Base-by-base conservation (phyloP, 495 filamentous ascomycete species). In the Xylaria sp. region DNA sequence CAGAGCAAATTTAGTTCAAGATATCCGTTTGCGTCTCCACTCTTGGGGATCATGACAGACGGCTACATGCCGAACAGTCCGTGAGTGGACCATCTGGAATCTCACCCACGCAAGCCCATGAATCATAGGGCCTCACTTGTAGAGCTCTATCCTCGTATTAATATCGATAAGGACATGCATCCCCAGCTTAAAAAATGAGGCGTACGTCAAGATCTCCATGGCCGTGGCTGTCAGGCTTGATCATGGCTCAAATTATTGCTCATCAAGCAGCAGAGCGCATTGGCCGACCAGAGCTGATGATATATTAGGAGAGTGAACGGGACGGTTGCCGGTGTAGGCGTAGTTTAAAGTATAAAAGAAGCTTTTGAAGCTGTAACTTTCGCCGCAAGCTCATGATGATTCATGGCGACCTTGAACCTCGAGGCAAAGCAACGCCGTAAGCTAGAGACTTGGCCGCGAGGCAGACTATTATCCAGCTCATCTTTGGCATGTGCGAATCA, bases 21-120 rank as follows among this genome's bases (percentile, higher is more conserved):
- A 46, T 64, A 46, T 40, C 26, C 35, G 24, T 29, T n/a, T 33
- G n/a, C 1, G 7, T 29, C 41, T 43, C 12, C 6, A n/a, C 61
- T 40, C 11, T 15, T 31, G 17, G 17, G 7, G 15, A 70, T 64
- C 68, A 70, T 64, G 68, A 70, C 40, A 12, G 29, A 52, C 59
- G 68, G 68, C 46, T 70, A 52, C 68, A 48, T 64, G 68, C 68
- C 68, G 68, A 70, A 64, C 5, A 46, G 2, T 57, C 35, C 59
- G 15, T n/a, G 44, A 57, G 46, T 57, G n/a, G 59, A 11, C 21
- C 44, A 6, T 55, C 19, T 21, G 19, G 26, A 11, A 40, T 59
- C 31, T 21, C 43, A 40, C 44, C 41, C 31, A 35, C 53, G 17
- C 66, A 59, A 19, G 46, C 26, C 46, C 31, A 55, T 50, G 48